Conservation (phyloP, 257 asterid species). For the Solanum habrochaites region DNA sequence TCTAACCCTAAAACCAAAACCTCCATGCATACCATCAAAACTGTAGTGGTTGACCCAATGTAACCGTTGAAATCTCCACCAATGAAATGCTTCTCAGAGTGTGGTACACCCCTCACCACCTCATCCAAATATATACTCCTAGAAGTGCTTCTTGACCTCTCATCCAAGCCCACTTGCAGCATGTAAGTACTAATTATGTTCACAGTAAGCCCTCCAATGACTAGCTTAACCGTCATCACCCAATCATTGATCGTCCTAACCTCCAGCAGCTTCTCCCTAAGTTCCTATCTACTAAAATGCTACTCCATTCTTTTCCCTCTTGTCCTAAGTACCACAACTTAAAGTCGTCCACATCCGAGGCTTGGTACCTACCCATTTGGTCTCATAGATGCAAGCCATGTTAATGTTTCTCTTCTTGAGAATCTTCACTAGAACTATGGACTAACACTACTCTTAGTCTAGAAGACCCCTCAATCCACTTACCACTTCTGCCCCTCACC, state of each 20-base stretch:
- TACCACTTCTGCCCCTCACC: not conserved
- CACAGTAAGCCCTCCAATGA: not conserved
- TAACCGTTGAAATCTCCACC: not conserved
- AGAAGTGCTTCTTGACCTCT: not conserved
- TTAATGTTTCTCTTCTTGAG: not conserved
- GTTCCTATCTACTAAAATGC: not conserved
- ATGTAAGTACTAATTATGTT: not conserved
- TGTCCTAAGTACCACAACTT: not conserved
- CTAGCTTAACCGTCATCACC: not conserved
- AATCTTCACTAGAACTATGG: not conserved
- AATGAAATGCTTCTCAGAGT: not conserved
- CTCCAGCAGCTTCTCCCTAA: not conserved
- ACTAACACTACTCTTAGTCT: not conserved
- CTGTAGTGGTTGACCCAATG: not conserved
- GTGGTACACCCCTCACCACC: not conserved
- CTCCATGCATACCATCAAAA: not conserved
- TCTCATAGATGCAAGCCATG: not conserved
- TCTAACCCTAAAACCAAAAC: not conserved
- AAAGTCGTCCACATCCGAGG: not conserved
- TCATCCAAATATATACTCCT: not conserved
- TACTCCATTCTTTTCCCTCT: not conserved
- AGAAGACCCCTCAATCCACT: not conserved
- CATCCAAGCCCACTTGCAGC: not conserved
- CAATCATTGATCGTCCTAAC: not conserved
- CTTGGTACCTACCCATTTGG: not conserved